Evolutionary conservation across 140 eudicot species (phyloP), one percentile per base, ranked within the genome.

Genomic region (Oenanthe javanica): DNA sequence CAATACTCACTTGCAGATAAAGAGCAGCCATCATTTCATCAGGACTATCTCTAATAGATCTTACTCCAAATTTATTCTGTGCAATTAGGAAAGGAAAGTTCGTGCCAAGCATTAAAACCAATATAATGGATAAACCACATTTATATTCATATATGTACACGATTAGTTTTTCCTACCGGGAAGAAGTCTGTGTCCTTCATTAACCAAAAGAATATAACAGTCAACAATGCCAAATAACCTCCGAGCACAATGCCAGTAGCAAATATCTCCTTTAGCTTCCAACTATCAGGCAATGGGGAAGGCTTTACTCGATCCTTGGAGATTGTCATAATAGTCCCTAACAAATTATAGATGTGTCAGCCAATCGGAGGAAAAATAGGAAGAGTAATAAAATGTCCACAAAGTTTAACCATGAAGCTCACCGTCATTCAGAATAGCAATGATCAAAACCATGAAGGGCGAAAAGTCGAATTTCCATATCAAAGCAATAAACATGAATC

Each of bases 1-100:
- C 89, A 38, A 90, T 89, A 85, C 97, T 90, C 83, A 93, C 97
- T 90, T 93, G 96, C 43, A 93, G 88, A 87, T 93, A 93, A 16
- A 93, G 82, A 9, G 93, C 96, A 1, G 96, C 90, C 96, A 90
- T 93, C 91, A 89, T 93, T 66, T 93, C 96, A 10, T 78, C 57
- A 54, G 87, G 91, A 71, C 79, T 91, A 77, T 89, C 23, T 83
- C 86, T 86, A 51, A 89, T 31, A 2, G 93, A 59, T 85, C 77
- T 83, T 54, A 92, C 97, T 61, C 91, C 89, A 77, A 92, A 88
- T 45, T 31, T 82, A 43, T 90, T 74, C 97, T 92, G 88, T 40
- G 63, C 9, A 14, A 55, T 78, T 31, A 54, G 47, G 38, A 49
- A 72, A 40, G 74, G 21, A 18, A 55, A 77, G 16, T 46, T 73